Evolutionary conservation across 352 stramenopile genomes (phyloP), one percentile per base, ranked within the genome.

Genomic region (Lagenidium giganteum): DNA sequence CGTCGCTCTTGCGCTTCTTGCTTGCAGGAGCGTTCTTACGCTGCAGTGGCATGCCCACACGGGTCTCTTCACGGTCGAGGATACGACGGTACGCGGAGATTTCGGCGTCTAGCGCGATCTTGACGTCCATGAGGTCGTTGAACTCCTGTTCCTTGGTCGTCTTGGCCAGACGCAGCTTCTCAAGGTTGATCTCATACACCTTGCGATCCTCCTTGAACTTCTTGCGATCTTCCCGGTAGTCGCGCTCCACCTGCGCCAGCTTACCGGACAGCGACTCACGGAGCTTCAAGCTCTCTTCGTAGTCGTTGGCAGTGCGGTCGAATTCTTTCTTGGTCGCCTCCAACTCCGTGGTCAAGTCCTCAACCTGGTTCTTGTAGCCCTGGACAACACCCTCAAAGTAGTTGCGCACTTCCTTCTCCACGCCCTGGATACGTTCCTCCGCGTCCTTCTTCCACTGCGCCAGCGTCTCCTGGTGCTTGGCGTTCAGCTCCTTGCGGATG

Each of bases 91-190:
- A 92, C 32, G 82, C 78, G 48, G 71, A 80, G 43, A 92, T 89
- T 56, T 92, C 80, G 16, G 70, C 64, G 35, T 83, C 71, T 17
- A 88, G 62, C 1, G 66, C 73, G 38, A 92, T 92, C 48, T 92
- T 92, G 21, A 92, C 78, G 43, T 92, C 80, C 80, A 92, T 92
- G 33, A 92, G 67, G 46, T 92, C 80, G 43, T 93, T 93, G 38
- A 93, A 90, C 42, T 93, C 77, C 14, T 61, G 58, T 28, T 90
- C 78, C 60, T 89, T 89, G 3, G 67, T 64, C 8, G 84, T 58
- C 47, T 87, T 86, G 12, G 72, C 83, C 24, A 69, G 60, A 13
- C 80, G 74, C 41, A 84, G 76, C 22, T 74, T 64, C 43, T 88
- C 76, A 17, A 91, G 39, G 27, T 72, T 87, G 37, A 56, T 50